Evolutionary conservation across 2,329 filamentous ascomycete species (phyloP).

Genomic region (Xylaria sp.): DNA sequence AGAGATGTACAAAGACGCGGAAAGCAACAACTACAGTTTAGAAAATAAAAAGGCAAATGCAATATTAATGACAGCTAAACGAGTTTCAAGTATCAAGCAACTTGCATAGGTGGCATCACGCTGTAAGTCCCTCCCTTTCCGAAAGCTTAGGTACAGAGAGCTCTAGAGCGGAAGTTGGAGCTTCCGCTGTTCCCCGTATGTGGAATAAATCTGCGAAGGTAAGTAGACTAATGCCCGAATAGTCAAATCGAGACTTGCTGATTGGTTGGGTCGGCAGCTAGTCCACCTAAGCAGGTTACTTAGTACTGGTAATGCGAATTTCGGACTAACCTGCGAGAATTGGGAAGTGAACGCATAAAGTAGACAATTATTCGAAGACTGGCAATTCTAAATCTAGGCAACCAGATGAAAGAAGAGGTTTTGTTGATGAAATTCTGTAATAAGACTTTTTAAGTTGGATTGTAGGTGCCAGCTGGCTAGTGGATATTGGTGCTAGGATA

Average conservation of each 20-base stretch:
- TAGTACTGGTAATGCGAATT: conserved; percentile 10
- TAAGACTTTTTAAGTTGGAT: too few relatives aligned
- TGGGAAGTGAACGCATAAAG: conserved; percentile 2
- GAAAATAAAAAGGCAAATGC: not conserved
- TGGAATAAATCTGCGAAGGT: conserved; percentile 10
- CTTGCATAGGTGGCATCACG: conserved; percentile 36
- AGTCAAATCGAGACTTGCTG: conserved; percentile 19
- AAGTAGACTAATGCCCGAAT: conserved; percentile 31
- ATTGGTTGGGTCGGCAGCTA: conserved; percentile 27
- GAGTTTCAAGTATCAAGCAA: conserved; percentile 20
- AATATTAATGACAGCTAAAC: conserved; percentile 5
- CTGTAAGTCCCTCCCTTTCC: conserved; percentile 8
- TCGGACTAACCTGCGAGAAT: conserved; percentile 23
- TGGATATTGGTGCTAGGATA: not conserved
- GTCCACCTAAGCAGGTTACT: too few relatives aligned
- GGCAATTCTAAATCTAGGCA: not conserved
- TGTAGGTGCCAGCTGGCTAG: not conserved
- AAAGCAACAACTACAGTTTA: not conserved
- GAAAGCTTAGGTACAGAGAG: conserved; percentile 26
- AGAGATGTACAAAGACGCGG: not conserved
- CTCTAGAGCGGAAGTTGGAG: conserved; percentile 37
- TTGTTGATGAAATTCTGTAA: not conserved
- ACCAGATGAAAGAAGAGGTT: not conserved
- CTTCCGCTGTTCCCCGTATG: conserved; percentile 33
- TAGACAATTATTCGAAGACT: not conserved